These are phyloP conservation scores for Maudiozyma bulderi DNA, from an alignment of 805 yeast genomes.

Conservation along the genomic window DNA sequence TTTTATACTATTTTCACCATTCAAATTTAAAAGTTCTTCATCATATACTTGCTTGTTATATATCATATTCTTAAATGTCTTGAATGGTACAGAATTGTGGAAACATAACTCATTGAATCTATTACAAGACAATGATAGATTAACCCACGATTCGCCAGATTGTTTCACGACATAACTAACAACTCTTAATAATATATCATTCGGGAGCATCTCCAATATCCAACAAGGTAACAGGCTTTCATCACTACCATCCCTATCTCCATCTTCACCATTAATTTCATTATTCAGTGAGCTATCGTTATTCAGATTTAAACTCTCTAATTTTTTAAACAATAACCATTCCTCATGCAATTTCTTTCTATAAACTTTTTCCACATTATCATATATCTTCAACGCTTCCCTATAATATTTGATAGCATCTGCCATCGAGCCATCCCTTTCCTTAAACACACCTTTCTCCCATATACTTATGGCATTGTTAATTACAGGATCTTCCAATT, in stretches of 20 bases:
- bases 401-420: conserved; percentile 73
- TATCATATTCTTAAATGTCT: conserved; percentile 38
- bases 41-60: conserved; percentile 49
- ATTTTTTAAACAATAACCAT: conserved; percentile 24
- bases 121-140: conserved; percentile 49
- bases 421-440: conserved; percentile 63
- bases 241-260: conserved; percentile 16
- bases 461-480: conserved; percentile 49
- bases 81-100: conserved; percentile 40
- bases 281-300: conserved; percentile 2
- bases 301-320: conserved; percentile 7
- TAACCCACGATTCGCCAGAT: conserved; percentile 59
- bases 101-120: conserved; percentile 51
- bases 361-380: conserved; percentile 58
- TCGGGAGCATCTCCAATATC: conserved; percentile 39
- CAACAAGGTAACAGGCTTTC: conserved; percentile 31
- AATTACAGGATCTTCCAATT: conserved; percentile 1
- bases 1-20: conserved; percentile 30
- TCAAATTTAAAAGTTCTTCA: conserved; percentile 32
- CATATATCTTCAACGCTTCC: conserved; percentile 48
- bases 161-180: conserved; percentile 37
- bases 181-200: conserved; percentile 48
- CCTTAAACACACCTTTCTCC: conserved; percentile 63
- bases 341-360: conserved; percentile 45
- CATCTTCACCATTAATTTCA: conserved; percentile 5